Conservation (phyloP, 805 yeast genomes). For the Saccharomycopsis sp. region DNA sequence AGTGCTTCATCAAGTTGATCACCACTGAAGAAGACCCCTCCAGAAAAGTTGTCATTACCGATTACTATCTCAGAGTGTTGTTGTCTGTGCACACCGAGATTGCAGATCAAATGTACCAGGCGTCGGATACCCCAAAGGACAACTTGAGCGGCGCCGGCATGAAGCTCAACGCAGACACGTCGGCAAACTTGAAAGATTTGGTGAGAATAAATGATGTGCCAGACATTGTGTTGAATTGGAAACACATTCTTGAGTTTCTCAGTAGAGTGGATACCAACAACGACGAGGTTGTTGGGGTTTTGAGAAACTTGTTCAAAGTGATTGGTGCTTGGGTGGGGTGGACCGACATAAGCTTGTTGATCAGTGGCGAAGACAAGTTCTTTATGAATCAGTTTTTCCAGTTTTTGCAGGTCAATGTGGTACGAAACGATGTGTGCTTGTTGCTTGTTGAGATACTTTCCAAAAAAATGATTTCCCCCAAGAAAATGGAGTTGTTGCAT, state of each 20-base stretch:
- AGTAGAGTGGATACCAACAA: conserved; percentile 34
- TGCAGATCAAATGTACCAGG: conserved; percentile 77
- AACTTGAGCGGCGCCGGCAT: too few relatives aligned
- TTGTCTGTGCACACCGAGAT: conserved; percentile 79
- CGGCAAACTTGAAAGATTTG: conserved; percentile 67
- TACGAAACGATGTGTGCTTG: conserved; percentile 49
- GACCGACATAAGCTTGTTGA: conserved; percentile 76
- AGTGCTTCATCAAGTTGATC: conserved; percentile 37
- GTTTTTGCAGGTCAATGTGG: conserved; percentile 40
- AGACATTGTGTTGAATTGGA: conserved; percentile 58
- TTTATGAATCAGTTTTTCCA: conserved; percentile 50
- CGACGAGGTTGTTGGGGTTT: conserved; percentile 33
- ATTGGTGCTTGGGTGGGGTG: conserved; percentile 87
- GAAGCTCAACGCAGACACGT: conserved; percentile 55
- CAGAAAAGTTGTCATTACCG: conserved; percentile 34
- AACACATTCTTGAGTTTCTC: conserved; percentile 42
- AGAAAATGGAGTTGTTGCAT: conserved; percentile 58
- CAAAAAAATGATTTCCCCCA: conserved; percentile 49
- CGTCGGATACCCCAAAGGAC: conserved; percentile 45
- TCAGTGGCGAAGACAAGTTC: conserved; percentile 39
- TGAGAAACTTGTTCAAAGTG: conserved; percentile 50
- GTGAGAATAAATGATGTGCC: conserved; percentile 73
- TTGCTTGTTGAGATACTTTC: conserved; percentile 46
- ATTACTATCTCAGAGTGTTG: conserved; percentile 67
- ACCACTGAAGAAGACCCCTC: conserved; percentile 25